These are phyloP conservation scores for Sphaerulina vaccinii DNA, from an alignment of 2,329 filamentous ascomycete genomes.

Conservation along the genomic window DNA sequence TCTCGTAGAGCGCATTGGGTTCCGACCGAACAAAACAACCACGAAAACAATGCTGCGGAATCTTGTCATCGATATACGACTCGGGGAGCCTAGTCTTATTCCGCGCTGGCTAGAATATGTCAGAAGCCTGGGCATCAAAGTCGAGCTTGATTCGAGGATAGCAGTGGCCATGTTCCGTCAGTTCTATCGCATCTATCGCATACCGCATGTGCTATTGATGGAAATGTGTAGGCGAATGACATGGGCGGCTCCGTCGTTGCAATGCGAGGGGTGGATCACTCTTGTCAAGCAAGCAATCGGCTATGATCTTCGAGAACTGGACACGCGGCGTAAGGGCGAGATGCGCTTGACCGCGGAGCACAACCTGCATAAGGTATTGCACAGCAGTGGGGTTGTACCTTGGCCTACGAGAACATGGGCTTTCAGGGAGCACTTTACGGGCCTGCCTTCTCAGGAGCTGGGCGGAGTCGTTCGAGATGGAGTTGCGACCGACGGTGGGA, in stretches of 20 bases:
- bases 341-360: slow-evolving; percentile 4
- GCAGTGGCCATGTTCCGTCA: slow-evolving; percentile 27
- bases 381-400: not conserved
- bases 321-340: not conserved
- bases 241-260: slow-evolving; percentile 20
- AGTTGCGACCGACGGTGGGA: too few relatives aligned
- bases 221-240: slow-evolving; percentile 29
- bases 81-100: slow-evolving; percentile 21
- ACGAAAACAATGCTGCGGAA: slow-evolving; percentile 27
- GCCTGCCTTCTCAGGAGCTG: not conserved
- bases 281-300: slow-evolving; percentile 29
- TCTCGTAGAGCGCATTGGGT: slow-evolving; percentile 24
- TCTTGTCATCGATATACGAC: slow-evolving; percentile 23
- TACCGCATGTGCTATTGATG: slow-evolving; percentile 31
- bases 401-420: slow-evolving; percentile 18
- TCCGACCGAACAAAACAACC: slow-evolving; percentile 29
- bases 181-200: slow-evolving; percentile 30
- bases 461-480: too few relatives aligned
- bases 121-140: slow-evolving; percentile 16
- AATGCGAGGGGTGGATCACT: slow-evolving; percentile 12
- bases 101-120: slow-evolving; percentile 29
- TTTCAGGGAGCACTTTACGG: not conserved
- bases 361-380: slow-evolving; percentile 3
- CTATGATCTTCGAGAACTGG: slow-evolving; percentile 30
- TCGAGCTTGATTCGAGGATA: slow-evolving; percentile 21